Evolutionary conservation across 2,329 filamentous ascomycete species (phyloP).

Genomic region (Beauveria sp.): DNA sequence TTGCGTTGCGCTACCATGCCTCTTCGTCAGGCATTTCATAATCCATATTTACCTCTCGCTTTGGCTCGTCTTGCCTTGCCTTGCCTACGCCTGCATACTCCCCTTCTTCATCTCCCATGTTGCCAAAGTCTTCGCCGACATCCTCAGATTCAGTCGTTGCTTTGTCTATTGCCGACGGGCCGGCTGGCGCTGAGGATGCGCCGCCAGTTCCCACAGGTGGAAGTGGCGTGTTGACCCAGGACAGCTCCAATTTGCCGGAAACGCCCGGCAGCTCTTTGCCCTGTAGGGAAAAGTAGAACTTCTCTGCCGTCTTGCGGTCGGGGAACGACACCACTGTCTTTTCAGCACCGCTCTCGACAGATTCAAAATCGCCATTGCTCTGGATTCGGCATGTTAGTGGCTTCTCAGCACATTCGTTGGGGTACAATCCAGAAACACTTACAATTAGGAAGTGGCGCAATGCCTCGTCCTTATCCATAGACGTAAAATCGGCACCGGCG

Average conservation of each 20-base stretch:
- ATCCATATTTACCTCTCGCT: conserved; percentile 37
- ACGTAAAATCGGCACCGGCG: conserved; percentile 55
- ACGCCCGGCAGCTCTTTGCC: conserved; percentile 54
- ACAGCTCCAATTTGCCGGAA: conserved; percentile 53
- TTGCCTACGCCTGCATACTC: conserved; percentile 8
- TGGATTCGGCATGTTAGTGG: conserved; percentile 20
- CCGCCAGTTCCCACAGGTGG: conserved; percentile 14
- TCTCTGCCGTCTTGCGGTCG: conserved; percentile 64
- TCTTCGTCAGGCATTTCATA: conserved; percentile 47
- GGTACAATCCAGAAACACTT: conserved; percentile 23
- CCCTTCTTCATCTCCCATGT: conserved; percentile 17
- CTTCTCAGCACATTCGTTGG: neutral
- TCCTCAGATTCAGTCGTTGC: conserved; percentile 11
- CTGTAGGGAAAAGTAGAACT: conserved; percentile 52
- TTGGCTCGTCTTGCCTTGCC: conserved; percentile 19
- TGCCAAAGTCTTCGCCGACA: conserved; percentile 10
- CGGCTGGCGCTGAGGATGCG: neutral
- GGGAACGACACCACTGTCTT: conserved; percentile 54
- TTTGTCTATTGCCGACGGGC: conserved; percentile 11
- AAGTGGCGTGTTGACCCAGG: conserved; percentile 45
- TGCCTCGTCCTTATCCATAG: conserved; percentile 56
- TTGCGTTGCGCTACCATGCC: conserved; percentile 27
- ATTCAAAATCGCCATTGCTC: conserved; percentile 56
- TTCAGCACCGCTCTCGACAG: conserved; percentile 41
- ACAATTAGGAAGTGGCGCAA: conserved; percentile 66